Base-by-base conservation (phyloP, 1,284 basidiomycete species). In the Moesziomyces sp. region DNA sequence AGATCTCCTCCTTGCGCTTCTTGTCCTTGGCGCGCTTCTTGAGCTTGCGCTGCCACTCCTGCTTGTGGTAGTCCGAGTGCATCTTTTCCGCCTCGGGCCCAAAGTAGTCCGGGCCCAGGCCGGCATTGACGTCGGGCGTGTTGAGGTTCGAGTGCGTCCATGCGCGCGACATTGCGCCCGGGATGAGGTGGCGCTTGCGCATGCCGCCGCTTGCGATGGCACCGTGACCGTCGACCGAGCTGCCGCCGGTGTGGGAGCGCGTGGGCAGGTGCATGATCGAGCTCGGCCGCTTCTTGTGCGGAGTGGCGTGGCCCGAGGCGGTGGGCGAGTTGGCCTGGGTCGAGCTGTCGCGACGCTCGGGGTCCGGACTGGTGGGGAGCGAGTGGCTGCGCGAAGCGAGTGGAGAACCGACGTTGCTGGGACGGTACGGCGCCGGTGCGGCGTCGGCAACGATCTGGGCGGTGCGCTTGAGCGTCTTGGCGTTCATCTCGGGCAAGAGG, bases 401-500 rank as follows among this genome's bases (percentile, higher is more conserved):
- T 2, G 72, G 67, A n/a, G 67, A 70, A 10, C 42, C 49, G 21
- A 67, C 30, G 46, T 65, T 66, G 67, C 63, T 70, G 14, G 56
- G 62, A 6, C 72, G 66, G 48, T 63, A 68, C 3, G 67, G 77
- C 11, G 59, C 52, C 7, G 78, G 78, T 18, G 77, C 80, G 3
- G 81, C 81, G 21, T 82, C 78, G 10, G 81, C 78, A 8, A 84
- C 78, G 45, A 83, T 81, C 69, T 84, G 75, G 1, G 81, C 81
- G 13, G 82, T 84, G 7, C 71, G 58, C 51, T 76, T 71, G 38
- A 84, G 64, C 26, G 82, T 84, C 69, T 84, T 84, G 26, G 74
- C 82, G 48, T 80, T 79, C 79, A 84, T 81, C 65, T 84, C 81
- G 6, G 82, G 82, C 13, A 84, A 58, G 9, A 83, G 68, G 70